Evolutionary conservation across 2,329 filamentous ascomycete species (phyloP).

Genomic region (Pestalotiopsis sp.): DNA sequence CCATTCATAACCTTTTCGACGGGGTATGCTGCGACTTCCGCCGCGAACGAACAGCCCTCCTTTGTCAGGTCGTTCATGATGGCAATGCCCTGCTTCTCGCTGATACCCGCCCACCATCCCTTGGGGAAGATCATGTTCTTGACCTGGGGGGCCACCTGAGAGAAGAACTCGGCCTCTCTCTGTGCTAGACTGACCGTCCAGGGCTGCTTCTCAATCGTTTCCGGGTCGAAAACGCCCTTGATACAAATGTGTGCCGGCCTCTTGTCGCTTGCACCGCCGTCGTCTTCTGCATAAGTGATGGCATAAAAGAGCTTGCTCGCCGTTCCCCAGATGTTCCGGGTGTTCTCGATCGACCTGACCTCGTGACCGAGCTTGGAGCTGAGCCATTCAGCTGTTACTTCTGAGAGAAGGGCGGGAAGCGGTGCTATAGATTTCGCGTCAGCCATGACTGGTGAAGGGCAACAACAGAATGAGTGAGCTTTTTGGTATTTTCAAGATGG

Average conservation of each 20-base stretch:
- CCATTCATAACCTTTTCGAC: conserved; percentile 33
- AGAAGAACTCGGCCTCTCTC: conserved; percentile 38
- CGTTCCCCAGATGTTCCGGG: background rate
- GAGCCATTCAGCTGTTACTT: too few species aligned
- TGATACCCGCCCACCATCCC: conserved; percentile 36
- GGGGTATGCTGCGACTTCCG: conserved; percentile 31
- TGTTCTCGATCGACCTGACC: background rate
- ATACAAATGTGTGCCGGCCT: conserved; percentile 31
- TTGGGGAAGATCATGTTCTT: conserved; percentile 33
- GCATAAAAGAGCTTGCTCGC: background rate
- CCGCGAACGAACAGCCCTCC: conserved; percentile 34
- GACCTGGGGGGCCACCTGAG: conserved; percentile 32
- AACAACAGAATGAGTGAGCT: too few species aligned
- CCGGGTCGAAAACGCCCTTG: conserved; percentile 39
- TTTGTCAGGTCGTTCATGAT: conserved; percentile 36
- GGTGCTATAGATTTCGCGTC: too few species aligned
- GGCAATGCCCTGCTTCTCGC: conserved; percentile 35
- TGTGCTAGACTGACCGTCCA: conserved; percentile 30
- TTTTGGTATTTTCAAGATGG: too few species aligned
- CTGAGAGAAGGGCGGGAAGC: too few species aligned
- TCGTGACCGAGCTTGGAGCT: background rate
- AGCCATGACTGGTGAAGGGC: too few species aligned
- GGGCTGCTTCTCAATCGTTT: conserved; percentile 32
- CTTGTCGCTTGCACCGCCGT: conserved; percentile 17
- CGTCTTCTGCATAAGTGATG: background rate